Evolutionary conservation across 768 basidiomycete genomes (phyloP).

Genomic region (Podaxis sp.): DNA sequence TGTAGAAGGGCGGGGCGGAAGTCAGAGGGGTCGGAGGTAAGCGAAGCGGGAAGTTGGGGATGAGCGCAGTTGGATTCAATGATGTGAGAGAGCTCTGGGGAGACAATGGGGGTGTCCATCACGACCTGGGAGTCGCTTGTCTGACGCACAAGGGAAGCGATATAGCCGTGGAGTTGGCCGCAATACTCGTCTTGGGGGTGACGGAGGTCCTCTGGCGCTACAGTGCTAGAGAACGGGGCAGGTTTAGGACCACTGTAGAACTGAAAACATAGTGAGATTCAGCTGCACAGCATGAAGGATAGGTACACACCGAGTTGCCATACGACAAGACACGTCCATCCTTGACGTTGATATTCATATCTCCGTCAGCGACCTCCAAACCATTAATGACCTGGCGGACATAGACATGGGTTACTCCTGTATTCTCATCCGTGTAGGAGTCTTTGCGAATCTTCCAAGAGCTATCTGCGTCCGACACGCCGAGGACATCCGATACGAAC

Average conservation of each 20-base stretch:
- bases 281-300: background rate
- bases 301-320: conserved; percentile 74
- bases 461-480: conserved; percentile 32
- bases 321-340: conserved; percentile 82
- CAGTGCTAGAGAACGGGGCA: conserved; percentile 28
- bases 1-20: conserved; percentile 63
- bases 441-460: conserved; percentile 70
- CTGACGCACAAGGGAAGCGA: conserved; percentile 4
- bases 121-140: conserved; percentile 34
- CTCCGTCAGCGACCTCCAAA: conserved; percentile 85
- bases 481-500: conserved; percentile 56
- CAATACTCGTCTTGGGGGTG: conserved; percentile 59
- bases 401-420: conserved; percentile 89
- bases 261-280: conserved; percentile 33
- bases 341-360: conserved; percentile 92
- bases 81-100: conserved; percentile 43
- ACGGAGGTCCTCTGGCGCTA: conserved; percentile 33
- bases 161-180: conserved; percentile 29
- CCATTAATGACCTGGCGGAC: conserved; percentile 83
- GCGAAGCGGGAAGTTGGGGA: conserved; percentile 38
- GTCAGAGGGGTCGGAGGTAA: conserved; percentile 39
- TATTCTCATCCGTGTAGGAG: conserved; percentile 84
- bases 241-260: conserved; percentile 74
- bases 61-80: conserved; percentile 58
- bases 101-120: conserved; percentile 26